A percentile compares a stretch with the other conserved stretches of the same genome.
Conservation (phyloP, 768 basidiomycete genomes). For the Clitopilus passeckerianus region DNA sequence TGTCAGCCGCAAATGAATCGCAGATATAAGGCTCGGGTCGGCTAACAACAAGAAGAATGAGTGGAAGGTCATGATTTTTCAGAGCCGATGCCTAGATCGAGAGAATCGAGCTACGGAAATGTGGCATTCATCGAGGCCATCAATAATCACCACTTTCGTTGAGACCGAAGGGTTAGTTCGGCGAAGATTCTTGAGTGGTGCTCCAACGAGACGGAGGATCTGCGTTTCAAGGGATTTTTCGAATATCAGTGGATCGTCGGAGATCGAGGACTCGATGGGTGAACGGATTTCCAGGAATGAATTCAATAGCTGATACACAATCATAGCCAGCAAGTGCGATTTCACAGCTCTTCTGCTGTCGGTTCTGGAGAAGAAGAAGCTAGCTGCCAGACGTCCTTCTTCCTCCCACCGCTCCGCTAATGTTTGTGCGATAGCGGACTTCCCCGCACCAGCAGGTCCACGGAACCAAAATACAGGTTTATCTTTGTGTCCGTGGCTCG, state of each 20-base stretch:
- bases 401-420: not conserved
- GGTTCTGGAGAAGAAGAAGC: not conserved
- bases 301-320: not conserved
- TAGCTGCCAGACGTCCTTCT: not conserved
- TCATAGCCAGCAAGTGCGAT: not conserved
- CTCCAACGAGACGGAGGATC: not conserved
- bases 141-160: not conserved
- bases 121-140: not conserved
- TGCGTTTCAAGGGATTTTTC: not conserved
- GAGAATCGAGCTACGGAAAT: not conserved
- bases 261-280: not conserved
- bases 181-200: not conserved
- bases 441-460: not conserved
- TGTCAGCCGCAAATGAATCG: not conserved
- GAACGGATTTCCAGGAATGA: not conserved
- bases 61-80: not conserved
- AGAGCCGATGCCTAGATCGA: not conserved
- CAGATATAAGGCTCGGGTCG: not conserved
- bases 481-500: not conserved
- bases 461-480: not conserved
- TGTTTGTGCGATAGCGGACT: not conserved
- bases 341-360: not conserved
- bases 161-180: not conserved
- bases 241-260: not conserved
- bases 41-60: not conserved